Percentiles rank a stretch among this genome's conserved stretches.
Conservation (phyloP, 805 yeast species). For the Blastobotrys americana region DNA sequence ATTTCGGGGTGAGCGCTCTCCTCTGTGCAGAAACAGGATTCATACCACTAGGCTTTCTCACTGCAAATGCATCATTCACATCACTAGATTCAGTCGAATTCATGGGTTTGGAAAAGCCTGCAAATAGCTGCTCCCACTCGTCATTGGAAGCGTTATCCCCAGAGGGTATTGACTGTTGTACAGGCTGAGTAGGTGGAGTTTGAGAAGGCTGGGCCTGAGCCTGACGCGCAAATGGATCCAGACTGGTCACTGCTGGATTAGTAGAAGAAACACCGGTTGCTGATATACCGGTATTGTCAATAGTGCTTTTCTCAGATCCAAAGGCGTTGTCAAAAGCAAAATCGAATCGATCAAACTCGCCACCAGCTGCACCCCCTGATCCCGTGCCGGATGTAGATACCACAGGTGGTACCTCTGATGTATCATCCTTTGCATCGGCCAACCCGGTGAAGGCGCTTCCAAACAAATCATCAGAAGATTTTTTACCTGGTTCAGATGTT, state of each 20-base stretch:
- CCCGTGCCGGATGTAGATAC: too few relatives aligned
- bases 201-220: slow-evolving; percentile 3
- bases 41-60: slow-evolving; percentile 10
- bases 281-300: slow-evolving; percentile 1
- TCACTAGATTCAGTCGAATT: slow-evolving; percentile 14
- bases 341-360: slow-evolving; percentile 19
- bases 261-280: slow-evolving; percentile 11
- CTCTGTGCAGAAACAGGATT: slow-evolving; percentile 8
- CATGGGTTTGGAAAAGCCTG: slow-evolving; percentile 58
- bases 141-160: too few relatives aligned
- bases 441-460: slow-evolving; percentile 41
- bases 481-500: too few relatives aligned
- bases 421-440: slow-evolving; percentile 35
- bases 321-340: slow-evolving; percentile 17
- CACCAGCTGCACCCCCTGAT: slow-evolving; percentile 27
- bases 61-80: slow-evolving; percentile 18
- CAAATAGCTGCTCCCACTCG: slow-evolving; percentile 93
- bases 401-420: too few relatives aligned
- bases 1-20: slow-evolving; percentile 27
- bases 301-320: slow-evolving; percentile 1
- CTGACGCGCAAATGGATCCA: too few relatives aligned
- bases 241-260: too few relatives aligned
- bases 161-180: not conserved
- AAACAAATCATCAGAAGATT: slow-evolving; percentile 29
- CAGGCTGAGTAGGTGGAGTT: not conserved